A percentile compares a stretch with the other conserved stretches of the same genome.
Evolutionary conservation across 257 asterid species (phyloP).

Genomic region (Eucommia ulmoides): DNA sequence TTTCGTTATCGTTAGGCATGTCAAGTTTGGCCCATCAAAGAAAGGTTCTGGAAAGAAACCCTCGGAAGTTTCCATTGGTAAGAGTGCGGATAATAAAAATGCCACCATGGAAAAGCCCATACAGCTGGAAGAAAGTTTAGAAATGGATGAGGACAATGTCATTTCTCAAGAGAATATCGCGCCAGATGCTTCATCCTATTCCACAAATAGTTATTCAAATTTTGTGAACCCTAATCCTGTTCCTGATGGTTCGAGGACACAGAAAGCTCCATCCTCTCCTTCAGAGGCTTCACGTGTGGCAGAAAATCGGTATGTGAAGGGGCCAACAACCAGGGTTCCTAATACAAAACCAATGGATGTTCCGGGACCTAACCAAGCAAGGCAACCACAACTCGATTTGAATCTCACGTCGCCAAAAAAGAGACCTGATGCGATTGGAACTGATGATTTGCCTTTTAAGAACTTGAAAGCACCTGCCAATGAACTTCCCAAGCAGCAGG

Average conservation of each 20-base stretch:
- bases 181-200: constrained; percentile 4
- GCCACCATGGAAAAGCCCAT: background rate
- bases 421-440: constrained; percentile 10
- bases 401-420: constrained; percentile 17
- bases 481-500: constrained; percentile 10
- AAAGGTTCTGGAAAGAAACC: constrained; percentile 46
- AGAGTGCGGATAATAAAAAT: constrained; percentile 5
- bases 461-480: constrained; percentile 1
- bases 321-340: constrained; percentile 17
- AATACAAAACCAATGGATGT: constrained; percentile 16
- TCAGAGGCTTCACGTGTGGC: background rate
- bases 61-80: constrained; percentile 12
- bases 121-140: constrained; percentile 10
- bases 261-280: constrained; percentile 13
- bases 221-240: constrained; percentile 3
- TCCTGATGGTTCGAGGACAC: constrained; percentile 11
- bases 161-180: constrained; percentile 8
- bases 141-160: constrained; percentile 11
- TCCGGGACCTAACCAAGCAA: constrained; percentile 15
- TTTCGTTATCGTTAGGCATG: constrained; percentile 52
- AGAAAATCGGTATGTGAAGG: constrained; percentile 30
- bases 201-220: constrained; percentile 6
- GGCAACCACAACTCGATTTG: constrained; percentile 14
- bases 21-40: constrained; percentile 57
- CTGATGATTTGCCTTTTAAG: constrained; percentile 5